Evolutionary conservation across 1,284 basidiomycete species (phyloP).

Genomic region (Ganoderma lucidum): DNA sequence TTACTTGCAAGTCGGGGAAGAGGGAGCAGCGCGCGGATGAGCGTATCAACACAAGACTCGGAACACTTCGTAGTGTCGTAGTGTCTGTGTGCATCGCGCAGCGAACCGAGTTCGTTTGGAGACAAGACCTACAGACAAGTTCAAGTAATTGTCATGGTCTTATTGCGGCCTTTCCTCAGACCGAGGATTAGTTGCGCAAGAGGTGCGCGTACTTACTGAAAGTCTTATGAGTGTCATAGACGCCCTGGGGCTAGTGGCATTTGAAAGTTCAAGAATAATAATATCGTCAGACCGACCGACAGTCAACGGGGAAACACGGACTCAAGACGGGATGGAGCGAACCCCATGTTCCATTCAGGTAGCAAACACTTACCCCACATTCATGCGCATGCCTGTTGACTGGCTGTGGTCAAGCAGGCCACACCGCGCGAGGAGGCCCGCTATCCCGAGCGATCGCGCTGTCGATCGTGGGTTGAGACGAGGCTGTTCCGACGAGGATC

Average conservation of each 20-base stretch:
- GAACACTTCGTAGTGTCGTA: background rate
- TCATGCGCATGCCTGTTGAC: background rate
- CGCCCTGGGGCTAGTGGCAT: no score
- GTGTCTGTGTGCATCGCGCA: background rate
- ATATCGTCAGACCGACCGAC: no score
- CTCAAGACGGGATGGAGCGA: background rate
- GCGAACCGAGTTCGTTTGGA: background rate
- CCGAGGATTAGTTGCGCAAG: background rate
- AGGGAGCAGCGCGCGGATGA: background rate
- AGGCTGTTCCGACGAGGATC: background rate
- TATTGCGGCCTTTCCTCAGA: background rate
- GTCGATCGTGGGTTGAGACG: background rate
- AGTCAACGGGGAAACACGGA: background rate
- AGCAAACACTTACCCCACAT: background rate
- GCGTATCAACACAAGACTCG: background rate
- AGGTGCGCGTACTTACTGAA: background rate
- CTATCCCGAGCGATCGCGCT: background rate
- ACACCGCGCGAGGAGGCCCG: background rate
- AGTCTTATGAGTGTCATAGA: background rate
- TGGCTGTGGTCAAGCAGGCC: background rate
- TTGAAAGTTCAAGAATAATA: background rate
- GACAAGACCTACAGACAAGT: background rate
- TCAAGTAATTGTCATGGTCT: background rate
- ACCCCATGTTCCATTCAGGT: background rate
- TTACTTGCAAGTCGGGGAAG: background rate